Conservation (phyloP, 441 rosid species). For the Eutrema salsugineum region DNA sequence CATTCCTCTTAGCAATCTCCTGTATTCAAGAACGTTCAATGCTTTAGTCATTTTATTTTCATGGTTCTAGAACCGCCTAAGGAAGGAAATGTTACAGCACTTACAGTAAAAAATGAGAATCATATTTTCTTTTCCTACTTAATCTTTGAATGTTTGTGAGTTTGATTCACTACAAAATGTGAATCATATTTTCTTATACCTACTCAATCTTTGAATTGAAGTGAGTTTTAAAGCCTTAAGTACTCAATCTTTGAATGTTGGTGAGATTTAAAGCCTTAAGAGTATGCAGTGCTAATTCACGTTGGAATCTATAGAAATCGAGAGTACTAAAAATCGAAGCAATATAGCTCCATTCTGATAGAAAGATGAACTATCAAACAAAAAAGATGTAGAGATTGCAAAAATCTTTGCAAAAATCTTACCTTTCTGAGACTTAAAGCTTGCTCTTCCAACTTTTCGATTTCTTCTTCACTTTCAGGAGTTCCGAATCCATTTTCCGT, state of each 20-base stretch:
- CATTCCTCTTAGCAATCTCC: slow-evolving; percentile 83
- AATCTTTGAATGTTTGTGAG: background rate
- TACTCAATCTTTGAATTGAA: background rate
- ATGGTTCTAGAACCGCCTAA: background rate
- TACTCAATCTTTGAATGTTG: background rate
- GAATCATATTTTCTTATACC: background rate
- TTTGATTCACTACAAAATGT: background rate
- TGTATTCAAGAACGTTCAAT: slow-evolving; percentile 21
- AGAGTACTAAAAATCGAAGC: background rate
- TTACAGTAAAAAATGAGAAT: background rate
- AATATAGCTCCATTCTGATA: background rate
- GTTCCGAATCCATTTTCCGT: slow-evolving; percentile 31
- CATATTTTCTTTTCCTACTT: background rate
- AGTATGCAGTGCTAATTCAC: background rate
- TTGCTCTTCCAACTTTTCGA: slow-evolving; percentile 65
- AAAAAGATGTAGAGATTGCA: background rate
- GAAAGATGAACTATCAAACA: background rate
- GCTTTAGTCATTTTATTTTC: background rate
- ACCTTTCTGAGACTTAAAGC: slow-evolving; percentile 76
- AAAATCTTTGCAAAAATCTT: background rate
- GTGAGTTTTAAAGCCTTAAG: background rate
- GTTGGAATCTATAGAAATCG: background rate
- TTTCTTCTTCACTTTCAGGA: slow-evolving; percentile 54
- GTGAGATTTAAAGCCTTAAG: background rate
- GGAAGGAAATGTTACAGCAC: background rate